These are phyloP conservation scores for Escallonia rubra DNA, from an alignment of 129 eudicot species.

Conservation along the genomic window DNA sequence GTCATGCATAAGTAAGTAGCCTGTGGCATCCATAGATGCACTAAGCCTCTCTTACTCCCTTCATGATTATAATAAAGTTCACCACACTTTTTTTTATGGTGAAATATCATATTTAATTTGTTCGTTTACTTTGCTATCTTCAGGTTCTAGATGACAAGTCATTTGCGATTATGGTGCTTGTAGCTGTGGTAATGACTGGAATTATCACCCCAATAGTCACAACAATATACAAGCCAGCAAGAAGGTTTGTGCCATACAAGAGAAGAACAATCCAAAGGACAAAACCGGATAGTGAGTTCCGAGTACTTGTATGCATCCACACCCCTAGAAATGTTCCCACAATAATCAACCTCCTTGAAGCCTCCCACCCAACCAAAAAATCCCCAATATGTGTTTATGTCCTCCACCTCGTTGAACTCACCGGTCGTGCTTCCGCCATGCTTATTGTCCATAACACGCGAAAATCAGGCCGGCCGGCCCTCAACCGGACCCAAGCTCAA, in stretches of 20 bases:
- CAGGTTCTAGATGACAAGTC: conserved; percentile 80
- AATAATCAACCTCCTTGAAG: conserved; percentile 84
- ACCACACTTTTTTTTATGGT: no score
- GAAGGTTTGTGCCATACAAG: conserved; percentile 51
- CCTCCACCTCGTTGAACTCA: conserved; percentile 84
- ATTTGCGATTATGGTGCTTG: conserved; percentile 75
- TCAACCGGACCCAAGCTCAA: conserved; percentile 68
- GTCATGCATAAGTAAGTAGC: no score
- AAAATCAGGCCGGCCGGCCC: conserved; percentile 54
- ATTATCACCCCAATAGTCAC: conserved; percentile 59
- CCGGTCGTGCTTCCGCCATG: conserved; percentile 90
- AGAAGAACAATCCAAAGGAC: conserved; percentile 51
- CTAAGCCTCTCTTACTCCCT: no score
- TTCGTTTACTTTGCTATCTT: background rate
- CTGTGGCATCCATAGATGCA: no score
- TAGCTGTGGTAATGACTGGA: conserved; percentile 64
- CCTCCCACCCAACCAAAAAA: conserved; percentile 55
- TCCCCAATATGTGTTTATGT: conserved; percentile 57
- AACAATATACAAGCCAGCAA: conserved; percentile 59
- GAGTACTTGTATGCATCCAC: conserved; percentile 62
- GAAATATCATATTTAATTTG: no score
- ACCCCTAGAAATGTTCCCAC: conserved; percentile 84
- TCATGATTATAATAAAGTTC: no score
- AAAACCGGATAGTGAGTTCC: conserved; percentile 55
- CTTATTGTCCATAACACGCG: conserved; percentile 69